These are phyloP conservation scores for Thermothielavioides terrestris DNA, from an alignment of 495 filamentous ascomycete species.

Conservation along the genomic window DNA sequence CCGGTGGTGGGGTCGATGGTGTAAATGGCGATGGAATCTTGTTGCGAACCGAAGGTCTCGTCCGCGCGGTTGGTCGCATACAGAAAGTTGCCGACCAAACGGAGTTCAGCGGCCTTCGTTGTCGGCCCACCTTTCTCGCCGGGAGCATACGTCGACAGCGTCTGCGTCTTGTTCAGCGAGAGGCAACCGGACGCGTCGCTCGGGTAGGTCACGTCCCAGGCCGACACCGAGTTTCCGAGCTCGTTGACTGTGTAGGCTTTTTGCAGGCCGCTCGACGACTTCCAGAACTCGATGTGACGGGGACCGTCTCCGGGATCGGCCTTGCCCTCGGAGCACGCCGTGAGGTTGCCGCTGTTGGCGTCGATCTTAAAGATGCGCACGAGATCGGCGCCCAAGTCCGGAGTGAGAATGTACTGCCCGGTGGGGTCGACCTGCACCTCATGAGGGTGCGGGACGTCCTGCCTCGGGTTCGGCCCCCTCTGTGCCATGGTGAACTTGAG, in stretches of 20 bases:
- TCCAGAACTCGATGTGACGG: slow-evolving; percentile 38
- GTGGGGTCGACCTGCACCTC: slow-evolving; percentile 60
- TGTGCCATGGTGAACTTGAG: slow-evolving; percentile 47
- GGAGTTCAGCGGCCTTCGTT: slow-evolving; percentile 39
- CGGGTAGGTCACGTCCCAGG: slow-evolving; percentile 34
- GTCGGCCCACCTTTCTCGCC: slow-evolving; percentile 26
- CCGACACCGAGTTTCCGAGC: slow-evolving; percentile 39
- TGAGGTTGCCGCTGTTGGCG: slow-evolving; percentile 29
- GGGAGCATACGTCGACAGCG: slow-evolving; percentile 29
- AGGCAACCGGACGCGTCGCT: slow-evolving; percentile 24
- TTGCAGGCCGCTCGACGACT: slow-evolving; percentile 22
- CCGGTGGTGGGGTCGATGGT: slow-evolving; percentile 26
- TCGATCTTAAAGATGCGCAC: slow-evolving; percentile 54
- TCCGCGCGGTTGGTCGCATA: slow-evolving; percentile 39
- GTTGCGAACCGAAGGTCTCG: slow-evolving; percentile 32
- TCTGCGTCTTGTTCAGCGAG: slow-evolving; percentile 27
- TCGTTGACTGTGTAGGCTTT: slow-evolving; percentile 41
- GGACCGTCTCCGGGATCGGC: slow-evolving; percentile 36
- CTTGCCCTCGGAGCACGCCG: slow-evolving; percentile 26
- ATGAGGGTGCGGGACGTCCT: slow-evolving; percentile 64
- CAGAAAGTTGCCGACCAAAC: slow-evolving; percentile 31
- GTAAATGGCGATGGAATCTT: slow-evolving; percentile 36
- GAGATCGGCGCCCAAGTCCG: slow-evolving; percentile 65
- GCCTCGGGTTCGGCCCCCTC: slow-evolving; percentile 48
- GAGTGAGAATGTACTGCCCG: slow-evolving; percentile 52